Evolutionary conservation across 768 basidiomycete species (phyloP), one percentile per base, ranked within the genome.

Genomic region (Podaxis pistillaris): DNA sequence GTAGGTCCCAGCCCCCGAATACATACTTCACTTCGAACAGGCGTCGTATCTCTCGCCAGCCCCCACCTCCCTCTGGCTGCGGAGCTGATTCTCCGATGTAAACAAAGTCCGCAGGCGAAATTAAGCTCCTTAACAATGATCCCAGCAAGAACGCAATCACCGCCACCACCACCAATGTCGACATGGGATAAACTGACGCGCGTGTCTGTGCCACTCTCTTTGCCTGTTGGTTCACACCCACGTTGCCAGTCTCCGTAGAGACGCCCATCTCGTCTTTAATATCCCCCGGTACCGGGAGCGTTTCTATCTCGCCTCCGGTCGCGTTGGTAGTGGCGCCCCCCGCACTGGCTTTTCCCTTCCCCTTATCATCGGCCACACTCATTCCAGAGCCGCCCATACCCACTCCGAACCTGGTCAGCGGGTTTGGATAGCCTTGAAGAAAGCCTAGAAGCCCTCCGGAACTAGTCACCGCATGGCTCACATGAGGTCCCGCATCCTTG

Each of bases 91-190:
- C 80, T 67, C 84, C 88, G 47, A 93, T 86, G 72, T 94, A 89
- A 49, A 95, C 87, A 76, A 94, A 96, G 75, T 97, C 96, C 15
- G 90, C 92, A 49, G 96, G 93, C 5, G 89, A 91, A 41, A 98
- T 78, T 64, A 98, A 80, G 17, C 93, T 94, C 60, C 96, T 86
- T 64, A 97, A 76, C 60, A 98, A 78, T 28, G 94, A 96, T 61
- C 96, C 96, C 68, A 98, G 84, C 69, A 98, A 78, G 74, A 98
- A 95, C 28, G 91, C 89, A 68, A 97, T 91, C 65, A 98, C 74
- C 41, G 87, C 94, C 41, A 90, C 84, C 63, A 94, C 78, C 67
- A 97, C 69, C 63, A 96, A 74, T 46, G 86, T 88, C 50, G 82
- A 80, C 68, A 81, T 64, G 54, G 78, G 75, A 69, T 81, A 83